phyloP scores from a whole-genome alignment of 176 grass and related monocot genomes.

The Carex littledalei region DNA sequence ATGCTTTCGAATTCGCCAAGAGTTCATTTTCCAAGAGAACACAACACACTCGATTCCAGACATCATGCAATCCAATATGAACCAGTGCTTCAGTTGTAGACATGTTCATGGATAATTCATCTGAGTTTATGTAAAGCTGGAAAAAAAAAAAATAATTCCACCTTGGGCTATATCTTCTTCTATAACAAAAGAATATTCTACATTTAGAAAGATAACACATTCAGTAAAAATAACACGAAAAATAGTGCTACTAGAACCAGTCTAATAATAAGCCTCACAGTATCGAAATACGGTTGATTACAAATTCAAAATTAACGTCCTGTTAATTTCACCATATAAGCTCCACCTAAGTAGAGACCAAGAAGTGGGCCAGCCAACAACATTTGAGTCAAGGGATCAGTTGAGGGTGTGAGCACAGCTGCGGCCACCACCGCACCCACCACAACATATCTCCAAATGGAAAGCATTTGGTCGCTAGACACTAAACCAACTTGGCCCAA shows the following conservation, averaged over 20 bases:
- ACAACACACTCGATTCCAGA: background rate
- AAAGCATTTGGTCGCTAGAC: constrained; percentile 85
- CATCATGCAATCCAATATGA: background rate
- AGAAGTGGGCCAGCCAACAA: constrained; percentile 83
- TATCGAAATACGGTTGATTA: background rate
- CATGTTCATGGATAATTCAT: background rate
- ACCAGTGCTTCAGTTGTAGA: background rate
- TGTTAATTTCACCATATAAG: constrained; percentile 81
- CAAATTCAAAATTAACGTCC: constrained; percentile 45
- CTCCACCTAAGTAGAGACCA: constrained; percentile 90
- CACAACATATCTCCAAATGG: constrained; percentile 97
- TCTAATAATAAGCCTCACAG: background rate
- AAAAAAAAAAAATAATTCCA: background rate
- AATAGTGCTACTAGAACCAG: background rate
- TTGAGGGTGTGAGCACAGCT: constrained; percentile 90
- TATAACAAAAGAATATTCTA: constrained; percentile 13
- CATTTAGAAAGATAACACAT: background rate
- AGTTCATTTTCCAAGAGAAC: background rate
- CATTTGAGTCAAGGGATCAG: constrained; percentile 86
- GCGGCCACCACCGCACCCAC: constrained; percentile 83
- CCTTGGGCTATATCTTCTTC: background rate
- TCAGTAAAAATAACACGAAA: background rate
- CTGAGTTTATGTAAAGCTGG: background rate
- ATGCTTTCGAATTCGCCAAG: too few relatives aligned
- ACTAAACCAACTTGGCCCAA: constrained; percentile 87